A percentile compares a stretch with the other conserved stretches of the same genome.
These are phyloP conservation scores for Erysimum cheiri DNA, from an alignment of 441 rosid genomes.

Conservation along the genomic window DNA sequence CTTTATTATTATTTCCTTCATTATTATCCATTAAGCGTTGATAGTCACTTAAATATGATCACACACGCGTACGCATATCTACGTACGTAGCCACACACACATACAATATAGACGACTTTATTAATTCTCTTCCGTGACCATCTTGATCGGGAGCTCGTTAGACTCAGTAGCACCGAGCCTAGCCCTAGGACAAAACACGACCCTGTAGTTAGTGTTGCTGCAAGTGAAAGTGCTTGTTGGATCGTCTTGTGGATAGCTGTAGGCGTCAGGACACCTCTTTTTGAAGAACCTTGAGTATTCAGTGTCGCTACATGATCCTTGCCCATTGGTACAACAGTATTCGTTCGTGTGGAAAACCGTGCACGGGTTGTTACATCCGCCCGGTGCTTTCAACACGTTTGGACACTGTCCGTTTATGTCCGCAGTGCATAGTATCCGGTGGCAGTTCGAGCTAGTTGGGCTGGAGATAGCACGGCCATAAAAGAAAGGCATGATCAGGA, in stretches of 20 bases:
- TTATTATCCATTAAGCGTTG: constrained; percentile 27
- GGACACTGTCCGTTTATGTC: constrained; percentile 60
- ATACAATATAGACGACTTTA: not conserved
- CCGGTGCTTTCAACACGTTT: constrained; percentile 31
- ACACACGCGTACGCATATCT: not conserved
- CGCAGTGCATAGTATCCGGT: constrained; percentile 49
- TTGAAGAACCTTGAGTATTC: constrained; percentile 53
- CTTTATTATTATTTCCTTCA: constrained; percentile 18
- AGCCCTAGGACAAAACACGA: constrained; percentile 41
- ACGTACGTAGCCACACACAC: constrained; percentile 1
- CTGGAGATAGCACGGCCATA: constrained; percentile 26
- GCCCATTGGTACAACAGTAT: constrained; percentile 55
- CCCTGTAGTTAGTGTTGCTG: constrained; percentile 49
- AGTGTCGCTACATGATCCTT: constrained; percentile 42
- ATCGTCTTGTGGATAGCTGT: constrained; percentile 68
- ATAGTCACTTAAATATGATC: constrained; percentile 6
- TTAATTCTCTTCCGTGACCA: constrained; percentile 40
- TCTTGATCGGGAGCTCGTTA: constrained; percentile 33
- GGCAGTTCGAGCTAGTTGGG: constrained; percentile 34
- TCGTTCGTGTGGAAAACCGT: constrained; percentile 46
- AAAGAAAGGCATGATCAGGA: not conserved
- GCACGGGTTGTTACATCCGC: constrained; percentile 60
- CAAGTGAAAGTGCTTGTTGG: constrained; percentile 61
- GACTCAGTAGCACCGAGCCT: not conserved
- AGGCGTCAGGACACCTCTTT: constrained; percentile 58